Conservation (phyloP, 768 basidiomycete genomes). For the Steccherinum ochraceum region DNA sequence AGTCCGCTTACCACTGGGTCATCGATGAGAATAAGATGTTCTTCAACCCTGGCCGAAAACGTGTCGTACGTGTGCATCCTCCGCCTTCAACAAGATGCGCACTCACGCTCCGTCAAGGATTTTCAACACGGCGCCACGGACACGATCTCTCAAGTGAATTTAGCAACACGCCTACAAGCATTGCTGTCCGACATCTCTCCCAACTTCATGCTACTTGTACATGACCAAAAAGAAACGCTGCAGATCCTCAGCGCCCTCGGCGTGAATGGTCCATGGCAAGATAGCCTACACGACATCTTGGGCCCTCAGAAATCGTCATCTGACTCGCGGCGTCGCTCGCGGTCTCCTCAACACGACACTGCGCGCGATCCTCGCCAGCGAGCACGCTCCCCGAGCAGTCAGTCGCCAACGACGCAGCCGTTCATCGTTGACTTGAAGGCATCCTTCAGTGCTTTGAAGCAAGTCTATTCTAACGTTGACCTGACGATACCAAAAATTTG, state of each 20-base stretch:
- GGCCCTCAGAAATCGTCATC: not conserved
- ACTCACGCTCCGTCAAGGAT: not conserved
- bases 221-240: constrained; percentile 32
- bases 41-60: constrained; percentile 10
- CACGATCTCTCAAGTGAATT: not conserved
- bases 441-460: not conserved
- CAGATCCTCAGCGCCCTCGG: constrained; percentile 35
- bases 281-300: constrained; percentile 25
- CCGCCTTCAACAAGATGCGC: no score
- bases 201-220: constrained; percentile 41
- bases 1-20: constrained; percentile 7
- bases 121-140: constrained; percentile 8
- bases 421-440: not conserved
- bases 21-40: constrained; percentile 13
- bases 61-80: constrained; percentile 12
- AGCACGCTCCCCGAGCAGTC: not conserved
- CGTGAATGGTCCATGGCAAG: constrained; percentile 36
- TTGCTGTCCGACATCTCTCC: constrained; percentile 17
- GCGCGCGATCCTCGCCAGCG: not conserved
- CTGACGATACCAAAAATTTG: no score
- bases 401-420: constrained; percentile 22
- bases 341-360: not conserved
- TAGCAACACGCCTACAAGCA: constrained; percentile 9
- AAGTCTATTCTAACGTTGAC: no score
- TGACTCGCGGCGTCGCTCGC: not conserved